Evolutionary conservation across 2,329 filamentous ascomycete species (phyloP).

Genomic region (Monilinia fructicola): DNA sequence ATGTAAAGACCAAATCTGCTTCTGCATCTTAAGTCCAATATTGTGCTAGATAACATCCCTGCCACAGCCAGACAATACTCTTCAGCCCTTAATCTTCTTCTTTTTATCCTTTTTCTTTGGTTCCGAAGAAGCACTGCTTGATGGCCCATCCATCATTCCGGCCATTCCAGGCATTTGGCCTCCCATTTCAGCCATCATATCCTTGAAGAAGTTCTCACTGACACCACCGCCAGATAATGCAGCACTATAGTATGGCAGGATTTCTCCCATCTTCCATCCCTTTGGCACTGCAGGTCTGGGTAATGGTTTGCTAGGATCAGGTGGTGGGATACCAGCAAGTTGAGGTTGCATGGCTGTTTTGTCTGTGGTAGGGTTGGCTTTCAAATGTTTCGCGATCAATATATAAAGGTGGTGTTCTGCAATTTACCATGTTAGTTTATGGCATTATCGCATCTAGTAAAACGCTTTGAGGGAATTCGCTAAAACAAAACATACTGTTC

Average conservation of each 20-base stretch:
- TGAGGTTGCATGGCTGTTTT: conserved; percentile 67
- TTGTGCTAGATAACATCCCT: neutral
- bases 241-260: conserved; percentile 83
- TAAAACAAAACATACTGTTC: conserved; percentile 54
- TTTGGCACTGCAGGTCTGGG: conserved; percentile 73
- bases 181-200: conserved; percentile 94
- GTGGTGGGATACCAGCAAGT: conserved; percentile 67
- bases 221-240: conserved; percentile 92
- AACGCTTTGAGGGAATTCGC: neutral
- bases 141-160: conserved; percentile 42
- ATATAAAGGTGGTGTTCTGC: conserved; percentile 84
- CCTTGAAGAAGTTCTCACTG: conserved; percentile 89
- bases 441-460: neutral
- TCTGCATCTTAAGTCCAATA: neutral
- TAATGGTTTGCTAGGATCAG: conserved; percentile 64
- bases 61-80: neutral
- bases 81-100: conserved; percentile 36
- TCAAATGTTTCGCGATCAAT: conserved; percentile 74
- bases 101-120: conserved; percentile 51
- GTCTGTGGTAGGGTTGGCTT: conserved; percentile 74
- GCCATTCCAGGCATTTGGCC: conserved; percentile 44
- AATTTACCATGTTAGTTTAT: conserved; percentile 4
- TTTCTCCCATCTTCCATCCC: conserved; percentile 85
- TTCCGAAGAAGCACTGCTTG: conserved; percentile 40
- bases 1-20: neutral